Percentiles rank a stretch among this genome's conserved stretches.
These are phyloP conservation scores for Rhododendron mucronatum DNA, from an alignment of 148 eudicot genomes.

Conservation along the genomic window DNA sequence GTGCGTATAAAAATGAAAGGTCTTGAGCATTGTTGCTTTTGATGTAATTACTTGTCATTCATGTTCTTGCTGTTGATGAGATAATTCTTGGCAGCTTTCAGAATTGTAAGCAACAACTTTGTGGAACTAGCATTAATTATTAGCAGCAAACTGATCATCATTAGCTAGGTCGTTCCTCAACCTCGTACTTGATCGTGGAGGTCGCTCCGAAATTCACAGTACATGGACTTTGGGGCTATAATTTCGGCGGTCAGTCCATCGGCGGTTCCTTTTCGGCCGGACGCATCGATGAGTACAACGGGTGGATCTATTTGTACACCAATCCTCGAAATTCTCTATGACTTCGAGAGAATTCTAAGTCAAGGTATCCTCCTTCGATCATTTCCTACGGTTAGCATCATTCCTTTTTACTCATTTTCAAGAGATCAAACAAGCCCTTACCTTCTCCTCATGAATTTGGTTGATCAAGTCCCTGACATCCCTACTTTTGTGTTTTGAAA, in stretches of 20 bases:
- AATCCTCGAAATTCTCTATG: too few relatives aligned
- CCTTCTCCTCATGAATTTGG: too few relatives aligned
- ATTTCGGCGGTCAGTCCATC: too few relatives aligned
- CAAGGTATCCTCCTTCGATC: slow-evolving; percentile 52
- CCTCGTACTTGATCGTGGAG: slow-evolving; percentile 48
- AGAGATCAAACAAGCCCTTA: too few relatives aligned
- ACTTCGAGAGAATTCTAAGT: neutral
- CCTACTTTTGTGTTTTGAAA: too few relatives aligned
- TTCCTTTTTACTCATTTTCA: too few relatives aligned
- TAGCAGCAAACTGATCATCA: slow-evolving; percentile 4
- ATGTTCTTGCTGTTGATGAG: slow-evolving; percentile 1
- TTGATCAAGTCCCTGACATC: too few relatives aligned
- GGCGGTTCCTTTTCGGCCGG: too few relatives aligned
- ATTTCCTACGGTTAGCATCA: slow-evolving; percentile 11
- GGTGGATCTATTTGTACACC: slow-evolving; percentile 6
- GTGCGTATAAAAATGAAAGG: neutral
- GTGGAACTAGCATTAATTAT: slow-evolving; percentile 22
- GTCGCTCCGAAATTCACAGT: too few relatives aligned
- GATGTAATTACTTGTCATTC: neutral
- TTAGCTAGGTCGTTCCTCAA: slow-evolving; percentile 35
- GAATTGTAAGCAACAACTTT: slow-evolving; percentile 20
- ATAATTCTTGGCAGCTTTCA: slow-evolving; percentile 22
- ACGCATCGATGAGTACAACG: too few relatives aligned
- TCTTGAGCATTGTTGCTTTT: neutral
- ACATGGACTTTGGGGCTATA: too few relatives aligned